Evolutionary conservation across 208 protist genomes (phyloP), one percentile per base, ranked within the genome.

Genomic region (Lotmaria passim): DNA sequence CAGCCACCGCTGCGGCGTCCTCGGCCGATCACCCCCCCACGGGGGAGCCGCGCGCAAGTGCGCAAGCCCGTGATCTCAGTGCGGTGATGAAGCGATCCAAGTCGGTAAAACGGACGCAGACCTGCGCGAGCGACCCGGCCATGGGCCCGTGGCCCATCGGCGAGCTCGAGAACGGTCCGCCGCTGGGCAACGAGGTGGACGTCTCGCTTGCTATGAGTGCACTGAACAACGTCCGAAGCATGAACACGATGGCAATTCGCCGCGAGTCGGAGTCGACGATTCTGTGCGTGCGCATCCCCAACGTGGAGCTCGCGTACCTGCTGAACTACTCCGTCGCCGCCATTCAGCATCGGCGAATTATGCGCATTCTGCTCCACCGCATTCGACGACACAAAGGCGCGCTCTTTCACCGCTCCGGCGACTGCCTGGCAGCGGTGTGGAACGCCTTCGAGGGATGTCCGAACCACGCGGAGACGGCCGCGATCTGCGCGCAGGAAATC

Each of bases 361-460:
- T 96, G 84, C 75, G 78, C n/a, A 74, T 88, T n/a, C 67, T 93
- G 43, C 78, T 93, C 12, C 64, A 69, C 36, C 73, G 84, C 60
- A 91, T 96, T 67, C 86, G 88, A 21, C 78, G 76, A 17, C 79
- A 91, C 75, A 82, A 82, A 23, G 91, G 91, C 21, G 79, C 81
- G 19, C 74, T 93, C 44, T 93, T 91, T 75, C 69, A 91, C 68
- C 82, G 87, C 47, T 74, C 77, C 14, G 91, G 91, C 17, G 91
- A 93, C 53, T 85, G 75, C 57, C 81, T 96, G 28, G 76, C 76
- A 12, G 91, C 81, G 36, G 78, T 82, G 15, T 96, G 91, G 88
- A 96, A 96, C 65, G 91, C 86, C 28, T 96, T 96, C 70, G 88
- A 92, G 39, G 82, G 78, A 69, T 86, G 87, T 57, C 43, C 82